phyloP scores from a whole-genome alignment of 495 filamentous ascomycete genomes.

The Cercophora samala region DNA sequence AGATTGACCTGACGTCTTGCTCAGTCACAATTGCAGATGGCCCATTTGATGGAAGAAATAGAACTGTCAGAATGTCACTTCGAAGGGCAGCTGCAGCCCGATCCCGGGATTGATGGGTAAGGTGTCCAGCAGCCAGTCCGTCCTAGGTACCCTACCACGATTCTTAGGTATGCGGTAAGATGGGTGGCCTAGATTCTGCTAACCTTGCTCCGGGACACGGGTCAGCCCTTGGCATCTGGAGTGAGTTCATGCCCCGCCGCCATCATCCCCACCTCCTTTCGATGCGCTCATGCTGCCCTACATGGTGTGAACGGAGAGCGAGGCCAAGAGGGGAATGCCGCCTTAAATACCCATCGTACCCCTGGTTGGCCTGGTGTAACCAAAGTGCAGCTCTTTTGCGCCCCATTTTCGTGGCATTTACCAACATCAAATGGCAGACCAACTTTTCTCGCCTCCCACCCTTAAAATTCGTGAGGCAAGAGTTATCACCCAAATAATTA shows the following conservation, averaged over 20 bases:
- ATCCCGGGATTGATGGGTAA: neutral
- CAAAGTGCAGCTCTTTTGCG: neutral
- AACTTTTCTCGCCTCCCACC: neutral
- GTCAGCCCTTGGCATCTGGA: neutral
- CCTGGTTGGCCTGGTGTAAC: neutral
- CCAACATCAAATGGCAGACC: neutral
- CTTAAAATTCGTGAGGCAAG: conserved; percentile 10
- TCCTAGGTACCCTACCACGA: neutral
- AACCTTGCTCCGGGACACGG: neutral
- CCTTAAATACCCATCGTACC: neutral
- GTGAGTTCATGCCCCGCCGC: neutral
- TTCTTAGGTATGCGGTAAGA: neutral
- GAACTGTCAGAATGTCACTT: neutral
- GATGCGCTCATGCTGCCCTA: neutral
- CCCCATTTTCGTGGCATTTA: neutral
- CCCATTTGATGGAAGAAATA: neutral
- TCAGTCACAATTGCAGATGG: neutral
- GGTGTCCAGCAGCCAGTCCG: neutral
- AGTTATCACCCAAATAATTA: conserved; percentile 24
- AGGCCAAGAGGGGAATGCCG: neutral
- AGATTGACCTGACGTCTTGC: neutral
- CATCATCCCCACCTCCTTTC: neutral
- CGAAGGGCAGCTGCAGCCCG: neutral
- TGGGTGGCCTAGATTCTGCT: neutral
- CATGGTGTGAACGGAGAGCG: neutral